Conservation (phyloP, 768 basidiomycete genomes). For the Lanmaoa pseudosensibilis region DNA sequence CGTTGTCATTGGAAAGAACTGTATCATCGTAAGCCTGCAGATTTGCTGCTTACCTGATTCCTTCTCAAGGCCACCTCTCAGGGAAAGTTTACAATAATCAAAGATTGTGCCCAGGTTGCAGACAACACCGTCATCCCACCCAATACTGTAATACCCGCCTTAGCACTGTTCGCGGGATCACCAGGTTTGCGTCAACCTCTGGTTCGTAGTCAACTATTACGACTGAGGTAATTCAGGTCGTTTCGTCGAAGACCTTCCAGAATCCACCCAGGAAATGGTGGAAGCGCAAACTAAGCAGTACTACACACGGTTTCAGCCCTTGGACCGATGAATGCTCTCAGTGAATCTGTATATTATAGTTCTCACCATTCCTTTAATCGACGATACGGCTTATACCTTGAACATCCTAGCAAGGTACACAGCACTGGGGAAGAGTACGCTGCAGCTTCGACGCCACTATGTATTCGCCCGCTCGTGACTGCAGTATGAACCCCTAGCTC, state of each 20-base stretch:
- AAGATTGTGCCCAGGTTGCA: slow-evolving; percentile 88
- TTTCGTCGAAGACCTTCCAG: slow-evolving; percentile 82
- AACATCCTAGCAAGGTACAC: not conserved
- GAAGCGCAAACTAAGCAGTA: slow-evolving; percentile 84
- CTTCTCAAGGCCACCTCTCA: slow-evolving; percentile 30
- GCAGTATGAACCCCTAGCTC: not conserved
- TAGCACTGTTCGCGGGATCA: slow-evolving; percentile 83
- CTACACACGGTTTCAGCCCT: slow-evolving; percentile 79
- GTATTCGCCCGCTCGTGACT: not conserved
- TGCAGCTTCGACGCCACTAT: not conserved
- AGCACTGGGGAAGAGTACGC: not conserved
- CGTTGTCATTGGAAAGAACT: slow-evolving; percentile 93
- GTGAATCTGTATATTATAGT: slow-evolving; percentile 3
- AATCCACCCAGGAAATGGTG: slow-evolving; percentile 90
- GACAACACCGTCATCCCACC: slow-evolving; percentile 90
- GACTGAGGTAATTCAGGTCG: slow-evolving; percentile 51
- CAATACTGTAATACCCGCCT: slow-evolving; percentile 88
- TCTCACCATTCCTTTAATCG: not conserved
- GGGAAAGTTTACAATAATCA: slow-evolving; percentile 97
- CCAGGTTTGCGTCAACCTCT: slow-evolving; percentile 59
- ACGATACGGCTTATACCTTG: not conserved
- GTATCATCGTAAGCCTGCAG: slow-evolving; percentile 72
- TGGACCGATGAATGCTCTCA: slow-evolving; percentile 37
- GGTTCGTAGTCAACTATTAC: not conserved
- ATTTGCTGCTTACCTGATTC: slow-evolving; percentile 1